These are phyloP conservation scores for Chamaecrista fasciculata DNA, from an alignment of 306 rosid species.

Conservation along the genomic window DNA sequence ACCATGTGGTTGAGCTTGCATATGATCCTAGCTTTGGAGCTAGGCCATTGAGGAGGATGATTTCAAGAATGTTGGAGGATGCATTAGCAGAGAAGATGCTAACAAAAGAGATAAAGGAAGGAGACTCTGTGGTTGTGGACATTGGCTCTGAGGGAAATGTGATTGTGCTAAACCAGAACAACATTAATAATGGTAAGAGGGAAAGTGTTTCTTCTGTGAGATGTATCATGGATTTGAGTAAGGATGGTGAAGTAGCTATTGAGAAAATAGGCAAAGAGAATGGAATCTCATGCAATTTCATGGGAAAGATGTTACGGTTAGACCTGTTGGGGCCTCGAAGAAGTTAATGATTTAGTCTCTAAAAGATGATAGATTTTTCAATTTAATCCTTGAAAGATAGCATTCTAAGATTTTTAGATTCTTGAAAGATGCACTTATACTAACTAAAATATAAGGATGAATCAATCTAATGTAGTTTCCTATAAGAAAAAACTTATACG, in stretches of 20 bases:
- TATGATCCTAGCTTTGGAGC: constrained; percentile 71
- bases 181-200: neutral
- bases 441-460: too few relatives aligned
- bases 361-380: too few relatives aligned
- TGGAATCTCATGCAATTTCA: constrained; percentile 19
- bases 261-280: neutral
- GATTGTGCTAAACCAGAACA: constrained; percentile 45
- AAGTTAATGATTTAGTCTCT: too few relatives aligned
- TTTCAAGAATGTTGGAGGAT: constrained; percentile 79
- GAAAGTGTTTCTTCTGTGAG: neutral
- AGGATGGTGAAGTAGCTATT: neutral
- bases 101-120: constrained; percentile 67
- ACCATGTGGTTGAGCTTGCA: constrained; percentile 59
- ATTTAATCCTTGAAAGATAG: too few relatives aligned
- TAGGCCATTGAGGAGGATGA: constrained; percentile 68
- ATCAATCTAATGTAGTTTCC: too few relatives aligned
- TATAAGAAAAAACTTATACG: too few relatives aligned
- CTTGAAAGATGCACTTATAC: too few relatives aligned
- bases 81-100: constrained; percentile 78
- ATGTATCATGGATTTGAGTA: neutral
- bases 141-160: constrained; percentile 60
- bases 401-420: too few relatives aligned
- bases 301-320: constrained; percentile 31
- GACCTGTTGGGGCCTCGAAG: constrained; percentile 1
- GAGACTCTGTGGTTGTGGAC: constrained; percentile 63